These are phyloP conservation scores for Cyclaneusma minus DNA, from an alignment of 2,329 filamentous ascomycete genomes.

Conservation along the genomic window DNA sequence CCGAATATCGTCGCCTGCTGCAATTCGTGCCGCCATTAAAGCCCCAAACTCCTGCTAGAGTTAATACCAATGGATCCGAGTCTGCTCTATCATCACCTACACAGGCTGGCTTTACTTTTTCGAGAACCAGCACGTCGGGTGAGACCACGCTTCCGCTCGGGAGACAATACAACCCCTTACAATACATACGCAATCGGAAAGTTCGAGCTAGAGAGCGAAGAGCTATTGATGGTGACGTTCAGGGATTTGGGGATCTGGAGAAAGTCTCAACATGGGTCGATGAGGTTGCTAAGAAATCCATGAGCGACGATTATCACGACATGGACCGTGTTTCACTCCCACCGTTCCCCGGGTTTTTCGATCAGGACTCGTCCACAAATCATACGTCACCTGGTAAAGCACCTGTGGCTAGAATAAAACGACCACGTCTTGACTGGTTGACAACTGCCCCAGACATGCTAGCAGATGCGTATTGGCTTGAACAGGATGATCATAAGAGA, in stretches of 20 bases:
- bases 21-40: slow-evolving; percentile 62
- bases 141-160: slow-evolving; percentile 30
- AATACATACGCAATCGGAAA: slow-evolving; percentile 83
- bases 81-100: slow-evolving; percentile 22
- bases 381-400: slow-evolving; percentile 18
- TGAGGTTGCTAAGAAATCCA: slow-evolving; percentile 27
- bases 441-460: slow-evolving; percentile 73
- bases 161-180: slow-evolving; percentile 76
- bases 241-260: slow-evolving; percentile 62
- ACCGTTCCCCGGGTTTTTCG: slow-evolving; percentile 18
- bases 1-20: slow-evolving; percentile 71
- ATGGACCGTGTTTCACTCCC: slow-evolving; percentile 26
- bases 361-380: slow-evolving; percentile 11
- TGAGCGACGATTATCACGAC: slow-evolving; percentile 9
- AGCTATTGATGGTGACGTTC: slow-evolving; percentile 55
- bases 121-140: slow-evolving; percentile 20
- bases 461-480: slow-evolving; percentile 82
- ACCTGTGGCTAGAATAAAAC: slow-evolving; percentile 37
- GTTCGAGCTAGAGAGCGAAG: slow-evolving; percentile 65
- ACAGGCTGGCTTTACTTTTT: slow-evolving; percentile 17
- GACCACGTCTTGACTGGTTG: slow-evolving; percentile 72
- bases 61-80: slow-evolving; percentile 19
- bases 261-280: slow-evolving; percentile 67
- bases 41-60: slow-evolving; percentile 23
- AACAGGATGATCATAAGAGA: slow-evolving; percentile 64